These are phyloP conservation scores for Petunia axillaris DNA, from an alignment of 257 asterid species.

Conservation along the genomic window DNA sequence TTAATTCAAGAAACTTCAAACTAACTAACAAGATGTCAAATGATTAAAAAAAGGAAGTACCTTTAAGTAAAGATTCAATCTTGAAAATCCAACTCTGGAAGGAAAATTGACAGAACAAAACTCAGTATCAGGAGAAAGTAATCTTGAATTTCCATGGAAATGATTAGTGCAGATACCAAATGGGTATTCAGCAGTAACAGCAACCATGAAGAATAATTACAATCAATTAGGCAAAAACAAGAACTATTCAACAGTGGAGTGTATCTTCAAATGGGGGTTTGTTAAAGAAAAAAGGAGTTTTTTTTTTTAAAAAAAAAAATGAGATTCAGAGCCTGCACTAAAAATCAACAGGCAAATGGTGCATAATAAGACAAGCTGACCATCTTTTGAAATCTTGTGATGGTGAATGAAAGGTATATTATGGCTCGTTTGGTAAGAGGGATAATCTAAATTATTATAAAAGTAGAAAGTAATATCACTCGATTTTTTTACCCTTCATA, in stretches of 20 bases:
- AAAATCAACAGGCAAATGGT: slow-evolving; percentile 24
- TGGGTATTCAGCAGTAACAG: slow-evolving; percentile 47
- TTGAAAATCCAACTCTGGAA: slow-evolving; percentile 42
- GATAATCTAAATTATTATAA: too few species aligned
- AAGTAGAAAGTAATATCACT: too few species aligned
- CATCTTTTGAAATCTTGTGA: slow-evolving; percentile 17
- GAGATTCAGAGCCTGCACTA: not conserved
- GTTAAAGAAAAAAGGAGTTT: not conserved
- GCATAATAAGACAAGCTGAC: slow-evolving; percentile 24
- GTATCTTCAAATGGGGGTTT: not conserved
- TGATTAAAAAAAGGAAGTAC: slow-evolving; percentile 40
- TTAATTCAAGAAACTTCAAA: not conserved
- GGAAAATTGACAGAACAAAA: slow-evolving; percentile 45
- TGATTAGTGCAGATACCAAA: slow-evolving; percentile 39
- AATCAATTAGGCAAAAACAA: not conserved
- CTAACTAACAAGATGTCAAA: slow-evolving; percentile 35
- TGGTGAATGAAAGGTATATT: slow-evolving; percentile 4
- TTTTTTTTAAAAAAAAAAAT: not conserved
- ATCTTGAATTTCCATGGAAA: slow-evolving; percentile 43
- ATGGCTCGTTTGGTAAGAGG: not conserved
- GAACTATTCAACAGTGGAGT: not conserved
- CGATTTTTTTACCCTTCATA: too few species aligned
- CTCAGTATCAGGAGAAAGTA: slow-evolving; percentile 42
- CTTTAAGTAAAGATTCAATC: slow-evolving; percentile 38
- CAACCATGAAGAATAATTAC: slow-evolving; percentile 48